phyloP scores from a whole-genome alignment of 768 basidiomycete species.

The Lactarius akahatsu region DNA sequence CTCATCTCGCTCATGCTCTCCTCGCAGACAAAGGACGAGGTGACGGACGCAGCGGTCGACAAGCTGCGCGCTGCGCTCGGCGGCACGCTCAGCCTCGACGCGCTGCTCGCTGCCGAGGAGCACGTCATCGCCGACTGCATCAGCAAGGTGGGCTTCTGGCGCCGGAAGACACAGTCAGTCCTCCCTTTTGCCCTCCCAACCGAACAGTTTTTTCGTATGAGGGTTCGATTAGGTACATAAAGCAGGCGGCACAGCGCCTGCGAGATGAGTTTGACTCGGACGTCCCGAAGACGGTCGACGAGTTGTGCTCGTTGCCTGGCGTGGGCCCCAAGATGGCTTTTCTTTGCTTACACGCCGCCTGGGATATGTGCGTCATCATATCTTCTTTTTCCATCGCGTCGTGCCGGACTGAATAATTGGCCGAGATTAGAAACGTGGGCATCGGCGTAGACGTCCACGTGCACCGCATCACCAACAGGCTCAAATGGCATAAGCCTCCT shows the following conservation, averaged over 20 bases:
- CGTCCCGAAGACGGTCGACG: constrained; percentile 86
- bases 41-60: constrained; percentile 74
- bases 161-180: constrained; percentile 76
- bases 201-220: neutral
- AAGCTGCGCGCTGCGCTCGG: constrained; percentile 74
- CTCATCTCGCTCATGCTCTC: constrained; percentile 94
- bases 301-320: constrained; percentile 82
- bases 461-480: constrained; percentile 88
- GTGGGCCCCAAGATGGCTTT: constrained; percentile 99
- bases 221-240: constrained; percentile 56
- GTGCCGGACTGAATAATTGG: neutral
- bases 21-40: constrained; percentile 93
- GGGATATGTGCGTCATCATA: constrained; percentile 61
- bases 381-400: neutral
- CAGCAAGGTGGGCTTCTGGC: constrained; percentile 91
- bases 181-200: neutral
- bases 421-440: constrained; percentile 63
- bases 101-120: constrained; percentile 62
- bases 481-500: constrained; percentile 87
- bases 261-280: constrained; percentile 76
- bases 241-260: constrained; percentile 66
- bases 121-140: constrained; percentile 71
- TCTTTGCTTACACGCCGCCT: constrained; percentile 77
- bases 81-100: constrained; percentile 75
- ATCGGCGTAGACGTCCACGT: constrained; percentile 98